phyloP scores from a whole-genome alignment of 495 filamentous ascomycete genomes.

The Lophium mytilinum region DNA sequence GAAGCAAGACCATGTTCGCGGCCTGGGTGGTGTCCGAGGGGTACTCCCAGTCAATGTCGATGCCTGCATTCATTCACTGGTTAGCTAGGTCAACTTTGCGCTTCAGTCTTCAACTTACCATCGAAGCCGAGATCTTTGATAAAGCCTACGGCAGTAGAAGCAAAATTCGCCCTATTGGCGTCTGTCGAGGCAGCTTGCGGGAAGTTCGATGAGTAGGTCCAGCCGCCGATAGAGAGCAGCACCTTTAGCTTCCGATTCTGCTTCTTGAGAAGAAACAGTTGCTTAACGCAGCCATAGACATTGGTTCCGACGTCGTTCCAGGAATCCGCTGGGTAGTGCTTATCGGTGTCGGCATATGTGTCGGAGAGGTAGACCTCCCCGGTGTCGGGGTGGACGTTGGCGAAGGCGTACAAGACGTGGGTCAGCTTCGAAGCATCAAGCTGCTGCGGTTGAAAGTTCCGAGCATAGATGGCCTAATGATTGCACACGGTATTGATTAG shows the following conservation, averaged over 20 bases:
- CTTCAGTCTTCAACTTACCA: conserved; percentile 7
- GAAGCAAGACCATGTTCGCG: conserved; percentile 58
- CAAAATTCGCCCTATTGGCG: conserved; percentile 55
- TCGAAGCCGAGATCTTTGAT: conserved; percentile 49
- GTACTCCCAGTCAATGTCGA: conserved; percentile 28
- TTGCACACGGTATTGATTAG: conserved; percentile 1
- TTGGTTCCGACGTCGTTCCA: conserved; percentile 52
- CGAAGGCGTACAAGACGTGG: conserved; percentile 88
- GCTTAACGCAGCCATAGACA: conserved; percentile 85
- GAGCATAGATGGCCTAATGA: conserved; percentile 71
- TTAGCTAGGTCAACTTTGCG: not conserved
- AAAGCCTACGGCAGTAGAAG: conserved; percentile 54
- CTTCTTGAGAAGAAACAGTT: conserved; percentile 86
- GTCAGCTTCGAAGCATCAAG: conserved; percentile 81
- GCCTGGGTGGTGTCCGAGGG: conserved; percentile 47
- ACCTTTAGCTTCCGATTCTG: conserved; percentile 82
- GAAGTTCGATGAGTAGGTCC: conserved; percentile 93
- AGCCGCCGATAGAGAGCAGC: conserved; percentile 88
- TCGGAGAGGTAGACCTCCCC: conserved; percentile 82
- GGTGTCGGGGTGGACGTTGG: conserved; percentile 65
- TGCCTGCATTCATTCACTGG: conserved; percentile 4
- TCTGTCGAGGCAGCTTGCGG: conserved; percentile 59
- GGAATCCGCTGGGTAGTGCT: conserved; percentile 79
- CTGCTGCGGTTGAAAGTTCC: conserved; percentile 81
- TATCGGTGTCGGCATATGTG: conserved; percentile 73